Evolutionary conservation across 176 grass and related monocot species (phyloP).

Genomic region (Avena eriantha): DNA sequence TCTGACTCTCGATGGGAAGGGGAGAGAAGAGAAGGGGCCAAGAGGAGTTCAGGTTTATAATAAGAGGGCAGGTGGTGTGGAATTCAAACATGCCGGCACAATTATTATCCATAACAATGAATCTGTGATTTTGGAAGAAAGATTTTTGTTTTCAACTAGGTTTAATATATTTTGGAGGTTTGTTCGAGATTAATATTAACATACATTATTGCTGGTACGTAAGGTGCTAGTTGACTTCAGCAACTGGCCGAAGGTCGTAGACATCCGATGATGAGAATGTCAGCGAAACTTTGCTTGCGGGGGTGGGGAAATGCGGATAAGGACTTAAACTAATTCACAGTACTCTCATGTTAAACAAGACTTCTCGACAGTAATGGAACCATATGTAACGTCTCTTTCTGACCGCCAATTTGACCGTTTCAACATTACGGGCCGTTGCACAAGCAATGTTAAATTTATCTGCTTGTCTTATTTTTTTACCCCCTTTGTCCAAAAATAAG

Average conservation of each 20-base stretch:
- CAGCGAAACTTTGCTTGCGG: constrained; percentile 4
- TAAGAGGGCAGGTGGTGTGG: neutral
- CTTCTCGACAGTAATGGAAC: too few species aligned
- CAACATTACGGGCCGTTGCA: too few species aligned
- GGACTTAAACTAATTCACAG: neutral
- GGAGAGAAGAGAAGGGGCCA: too few species aligned
- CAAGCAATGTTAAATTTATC: too few species aligned
- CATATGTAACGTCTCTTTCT: too few species aligned
- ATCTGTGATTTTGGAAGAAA: neutral
- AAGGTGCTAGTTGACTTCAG: constrained; percentile 8
- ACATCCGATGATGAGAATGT: neutral
- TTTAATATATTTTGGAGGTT: neutral
- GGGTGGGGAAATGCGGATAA: neutral
- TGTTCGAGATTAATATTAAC: neutral
- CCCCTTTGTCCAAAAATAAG: too few species aligned
- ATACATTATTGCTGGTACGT: neutral
- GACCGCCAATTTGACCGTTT: too few species aligned
- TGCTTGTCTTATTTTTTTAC: too few species aligned
- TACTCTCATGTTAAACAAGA: neutral
- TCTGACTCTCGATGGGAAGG: too few species aligned
- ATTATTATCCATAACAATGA: neutral
- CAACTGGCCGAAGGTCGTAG: constrained; percentile 1
- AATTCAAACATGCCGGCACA: neutral
- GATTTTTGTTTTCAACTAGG: neutral
- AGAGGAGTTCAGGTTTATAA: neutral